Conservation (phyloP, 805 yeast genomes). For the Cyberlindnera subsufficiens region DNA sequence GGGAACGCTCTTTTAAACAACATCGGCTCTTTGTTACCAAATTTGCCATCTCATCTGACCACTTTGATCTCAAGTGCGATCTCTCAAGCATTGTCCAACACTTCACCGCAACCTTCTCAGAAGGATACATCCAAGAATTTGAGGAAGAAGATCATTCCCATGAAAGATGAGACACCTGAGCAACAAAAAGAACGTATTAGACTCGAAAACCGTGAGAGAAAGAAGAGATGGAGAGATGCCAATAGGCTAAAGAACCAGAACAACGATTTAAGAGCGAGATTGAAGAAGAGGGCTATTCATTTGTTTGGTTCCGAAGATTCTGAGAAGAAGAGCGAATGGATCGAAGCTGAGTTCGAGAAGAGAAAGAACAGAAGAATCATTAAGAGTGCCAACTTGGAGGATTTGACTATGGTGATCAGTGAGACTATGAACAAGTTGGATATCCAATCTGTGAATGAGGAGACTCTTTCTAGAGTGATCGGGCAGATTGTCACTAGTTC, state of each 20-base stretch:
- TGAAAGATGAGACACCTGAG: slow-evolving; percentile 23
- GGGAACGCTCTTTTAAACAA: slow-evolving; percentile 15
- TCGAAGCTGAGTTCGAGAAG: slow-evolving; percentile 62
- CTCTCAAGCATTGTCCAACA: slow-evolving; percentile 16
- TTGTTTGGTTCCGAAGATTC: slow-evolving; percentile 60
- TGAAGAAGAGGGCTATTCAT: slow-evolving; percentile 62
- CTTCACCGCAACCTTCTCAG: not conserved
- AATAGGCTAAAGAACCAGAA: slow-evolving; percentile 81
- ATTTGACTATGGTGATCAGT: slow-evolving; percentile 21
- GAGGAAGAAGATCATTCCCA: slow-evolving; percentile 12
- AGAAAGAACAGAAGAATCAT: slow-evolving; percentile 56
- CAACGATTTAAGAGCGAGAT: slow-evolving; percentile 76
- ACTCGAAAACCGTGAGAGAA: slow-evolving; percentile 67
- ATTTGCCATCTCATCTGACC: slow-evolving; percentile 19
- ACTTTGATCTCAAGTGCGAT: slow-evolving; percentile 20
- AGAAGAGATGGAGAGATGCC: slow-evolving; percentile 78
- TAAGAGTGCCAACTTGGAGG: slow-evolving; percentile 31
- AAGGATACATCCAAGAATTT: slow-evolving; percentile 4
- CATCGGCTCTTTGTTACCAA: slow-evolving; percentile 19
- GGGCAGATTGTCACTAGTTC: slow-evolving; percentile 21
- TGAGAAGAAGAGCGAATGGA: slow-evolving; percentile 59
- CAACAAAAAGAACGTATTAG: slow-evolving; percentile 51
- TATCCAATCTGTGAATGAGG: slow-evolving; percentile 39
- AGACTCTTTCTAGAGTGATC: slow-evolving; percentile 21
- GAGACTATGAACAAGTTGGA: slow-evolving; percentile 32